These are phyloP conservation scores for Paracoccidioides lutzii DNA, from an alignment of 2,329 filamentous ascomycete genomes.

Conservation along the genomic window DNA sequence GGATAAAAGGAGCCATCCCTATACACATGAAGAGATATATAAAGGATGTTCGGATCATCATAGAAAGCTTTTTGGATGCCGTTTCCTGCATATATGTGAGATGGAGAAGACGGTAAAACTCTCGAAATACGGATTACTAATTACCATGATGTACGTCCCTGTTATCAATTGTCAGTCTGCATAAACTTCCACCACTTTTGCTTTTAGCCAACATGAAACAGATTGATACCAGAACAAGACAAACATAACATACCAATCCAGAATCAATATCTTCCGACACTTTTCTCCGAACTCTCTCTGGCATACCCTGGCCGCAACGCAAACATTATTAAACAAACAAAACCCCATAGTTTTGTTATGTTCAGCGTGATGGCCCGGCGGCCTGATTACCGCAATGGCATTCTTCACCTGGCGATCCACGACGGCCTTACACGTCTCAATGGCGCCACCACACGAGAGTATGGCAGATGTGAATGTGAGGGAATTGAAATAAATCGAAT, in stretches of 20 bases:
- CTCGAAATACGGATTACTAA: not conserved
- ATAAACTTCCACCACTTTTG: not conserved
- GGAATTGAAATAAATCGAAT: constrained; percentile 71
- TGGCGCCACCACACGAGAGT: constrained; percentile 80
- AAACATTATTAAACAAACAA: constrained; percentile 96
- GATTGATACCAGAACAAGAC: not conserved
- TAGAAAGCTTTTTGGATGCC: constrained; percentile 96
- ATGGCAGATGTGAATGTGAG: constrained; percentile 70
- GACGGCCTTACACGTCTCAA: constrained; percentile 91
- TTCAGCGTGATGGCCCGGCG: constrained; percentile 91
- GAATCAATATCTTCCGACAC: constrained; percentile 79
- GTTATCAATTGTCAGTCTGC: constrained; percentile 12
- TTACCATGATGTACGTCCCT: constrained; percentile 56
- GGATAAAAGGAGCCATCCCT: constrained; percentile 78
- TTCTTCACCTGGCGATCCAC: constrained; percentile 77
- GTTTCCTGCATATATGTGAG: constrained; percentile 47
- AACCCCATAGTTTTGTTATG: constrained; percentile 79
- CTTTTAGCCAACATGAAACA: too few relatives aligned
- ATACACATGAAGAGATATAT: constrained; percentile 89
- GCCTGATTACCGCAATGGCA: constrained; percentile 86
- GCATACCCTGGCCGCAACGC: constrained; percentile 78
- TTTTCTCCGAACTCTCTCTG: constrained; percentile 64
- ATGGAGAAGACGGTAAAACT: not conserved
- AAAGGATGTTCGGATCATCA: constrained; percentile 83
- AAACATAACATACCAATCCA: constrained; percentile 65